Conservation (phyloP, 1,284 basidiomycete genomes). For the Moesziomyces antarcticus region DNA sequence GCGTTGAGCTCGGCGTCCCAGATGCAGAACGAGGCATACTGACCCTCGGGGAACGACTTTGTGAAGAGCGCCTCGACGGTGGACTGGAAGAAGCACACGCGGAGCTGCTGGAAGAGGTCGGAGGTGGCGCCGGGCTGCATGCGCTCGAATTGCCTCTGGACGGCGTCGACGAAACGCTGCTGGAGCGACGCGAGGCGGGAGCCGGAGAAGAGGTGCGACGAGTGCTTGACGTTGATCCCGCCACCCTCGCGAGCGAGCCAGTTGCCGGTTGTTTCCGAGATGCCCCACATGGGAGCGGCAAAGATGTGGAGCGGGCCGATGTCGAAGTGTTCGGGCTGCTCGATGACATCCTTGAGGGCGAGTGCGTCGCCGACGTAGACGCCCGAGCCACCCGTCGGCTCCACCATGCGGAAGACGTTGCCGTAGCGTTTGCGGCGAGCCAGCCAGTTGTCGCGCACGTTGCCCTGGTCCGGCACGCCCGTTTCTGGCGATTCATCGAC, state of each 20-base stretch:
- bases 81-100: conserved; percentile 10
- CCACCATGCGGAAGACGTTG: conserved; percentile 3
- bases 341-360: conserved; percentile 21
- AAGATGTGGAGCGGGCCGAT: conserved; percentile 7
- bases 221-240: not conserved
- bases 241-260: conserved; percentile 21
- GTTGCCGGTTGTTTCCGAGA: conserved; percentile 1
- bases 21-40: conserved; percentile 4
- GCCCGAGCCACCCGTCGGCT: conserved; percentile 5
- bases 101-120: conserved; percentile 2
- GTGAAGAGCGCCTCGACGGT: conserved; percentile 27
- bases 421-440: conserved; percentile 1
- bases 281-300: conserved; percentile 21
- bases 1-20: conserved; percentile 17
- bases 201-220: conserved; percentile 18
- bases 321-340: conserved; percentile 6
- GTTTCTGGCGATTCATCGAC: not conserved
- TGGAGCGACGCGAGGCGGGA: conserved; percentile 7
- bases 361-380: conserved; percentile 12
- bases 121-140: not conserved
- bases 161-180: conserved; percentile 4
- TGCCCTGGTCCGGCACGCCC: not conserved
- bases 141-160: not conserved
- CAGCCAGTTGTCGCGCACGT: conserved; percentile 10
- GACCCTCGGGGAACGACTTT: conserved; percentile 5